Evolutionary conservation across 305 asterid species (phyloP), one percentile per base, ranked within the genome.

Genomic region (Nicotiana rustica): DNA sequence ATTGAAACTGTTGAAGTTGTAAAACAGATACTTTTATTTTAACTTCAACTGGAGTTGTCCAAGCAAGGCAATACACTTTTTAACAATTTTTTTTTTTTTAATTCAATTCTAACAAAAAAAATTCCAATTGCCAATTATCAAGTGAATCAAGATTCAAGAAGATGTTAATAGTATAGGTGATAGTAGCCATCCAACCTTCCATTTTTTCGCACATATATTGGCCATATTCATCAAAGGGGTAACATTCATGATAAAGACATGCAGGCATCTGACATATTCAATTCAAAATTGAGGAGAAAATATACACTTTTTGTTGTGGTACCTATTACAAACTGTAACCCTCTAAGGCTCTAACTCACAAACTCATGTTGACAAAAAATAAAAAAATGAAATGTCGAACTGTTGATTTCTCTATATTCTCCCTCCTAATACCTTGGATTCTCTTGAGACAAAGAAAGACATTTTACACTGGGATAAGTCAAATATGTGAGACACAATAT

Each of bases 151-250:
- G 35, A 41, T 41, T 6, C 10, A 9, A 41, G 47, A 41, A 6
- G 10, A 2, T 6, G 47, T 41, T 41, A 41, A 41, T 10, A 21
- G 35, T 62, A 14, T 55, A 55, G 17, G 6, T 57, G 21, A 17
- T 57, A 4, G 21, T 31, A 66, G 38, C 5, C 5, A 55, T 29
- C 66, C 41, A 18, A 44, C 62, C 59, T 41, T 18, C 5, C 18
- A 6, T 13, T 35, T 35, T 3, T 36, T 66, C 25, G 31, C 49
- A 60, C 44, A 77, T 56, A 33, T 73, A 31, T 66, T 61, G 78
- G 81, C 59, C 75, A 73, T 67, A 52, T 83, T 67, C 67, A 18
- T 77, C 73, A 60, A 44, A 49, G 41, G 17, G 41, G 14, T 73
- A 33, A 73, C 59, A 21, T 49, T 49, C 57, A 73, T 73, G 8